Conservation (phyloP, 2,329 filamentous ascomycete genomes). For the Sporothrix dimorphospora region DNA sequence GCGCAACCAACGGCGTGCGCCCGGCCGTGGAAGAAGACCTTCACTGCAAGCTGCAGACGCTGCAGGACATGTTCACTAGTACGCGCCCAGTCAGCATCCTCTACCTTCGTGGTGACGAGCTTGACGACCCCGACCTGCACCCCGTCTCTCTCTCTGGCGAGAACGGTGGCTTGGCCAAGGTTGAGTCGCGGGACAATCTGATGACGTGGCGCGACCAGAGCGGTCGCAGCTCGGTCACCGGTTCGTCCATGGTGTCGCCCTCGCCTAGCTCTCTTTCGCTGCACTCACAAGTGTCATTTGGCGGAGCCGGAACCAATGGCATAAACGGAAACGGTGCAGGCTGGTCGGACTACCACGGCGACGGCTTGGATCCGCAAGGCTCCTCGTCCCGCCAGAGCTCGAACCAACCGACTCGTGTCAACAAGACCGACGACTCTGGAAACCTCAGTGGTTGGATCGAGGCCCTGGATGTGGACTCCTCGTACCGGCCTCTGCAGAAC, state of each 20-base stretch:
- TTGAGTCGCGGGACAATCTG: slow-evolving; percentile 52
- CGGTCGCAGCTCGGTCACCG: slow-evolving; percentile 60
- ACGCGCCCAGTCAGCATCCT: slow-evolving; percentile 77
- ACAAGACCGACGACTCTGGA: slow-evolving; percentile 62
- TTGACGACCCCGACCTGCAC: slow-evolving; percentile 78
- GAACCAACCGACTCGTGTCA: slow-evolving; percentile 57
- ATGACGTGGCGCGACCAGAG: slow-evolving; percentile 56
- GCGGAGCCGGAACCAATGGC: slow-evolving; percentile 44
- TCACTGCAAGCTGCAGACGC: slow-evolving; percentile 73
- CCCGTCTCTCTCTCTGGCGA: slow-evolving; percentile 76
- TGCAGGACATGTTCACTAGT: slow-evolving; percentile 89
- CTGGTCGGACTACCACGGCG: slow-evolving; percentile 31
- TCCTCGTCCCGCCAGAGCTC: slow-evolving; percentile 51
- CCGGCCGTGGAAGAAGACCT: slow-evolving; percentile 72
- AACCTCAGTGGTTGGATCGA: slow-evolving; percentile 84
- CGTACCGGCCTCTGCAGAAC: slow-evolving; percentile 72
- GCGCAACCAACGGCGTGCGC: slow-evolving; percentile 41
- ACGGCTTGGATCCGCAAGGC: slow-evolving; percentile 43
- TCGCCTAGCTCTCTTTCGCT: slow-evolving; percentile 68
- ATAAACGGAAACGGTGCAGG: neutral
- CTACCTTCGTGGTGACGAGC: slow-evolving; percentile 74
- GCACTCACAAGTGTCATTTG: slow-evolving; percentile 57
- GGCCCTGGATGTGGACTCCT: slow-evolving; percentile 83
- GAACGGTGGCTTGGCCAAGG: slow-evolving; percentile 60
- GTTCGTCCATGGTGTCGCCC: slow-evolving; percentile 65